phyloP scores from a whole-genome alignment of 2,329 filamentous ascomycete genomes.

The Xylariales sp. region DNA sequence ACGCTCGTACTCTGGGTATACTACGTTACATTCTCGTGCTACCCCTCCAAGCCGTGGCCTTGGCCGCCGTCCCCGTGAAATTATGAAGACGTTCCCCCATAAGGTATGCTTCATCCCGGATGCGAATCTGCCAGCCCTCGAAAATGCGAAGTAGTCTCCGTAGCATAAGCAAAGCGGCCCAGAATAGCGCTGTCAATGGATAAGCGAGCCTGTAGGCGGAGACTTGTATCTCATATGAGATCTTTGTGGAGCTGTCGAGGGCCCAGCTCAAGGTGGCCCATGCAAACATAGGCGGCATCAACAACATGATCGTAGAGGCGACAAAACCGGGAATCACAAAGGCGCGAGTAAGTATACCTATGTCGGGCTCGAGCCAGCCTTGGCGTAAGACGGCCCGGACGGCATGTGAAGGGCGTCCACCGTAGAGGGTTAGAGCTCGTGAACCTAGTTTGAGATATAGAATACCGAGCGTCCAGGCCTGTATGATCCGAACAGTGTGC shows the following conservation, averaged over 20 bases:
- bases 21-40: conserved; percentile 41
- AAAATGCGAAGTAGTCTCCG: conserved; percentile 71
- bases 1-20: background rate
- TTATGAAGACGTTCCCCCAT: conserved; percentile 96
- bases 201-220: conserved; percentile 73
- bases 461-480: conserved; percentile 93
- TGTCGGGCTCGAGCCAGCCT: conserved; percentile 84
- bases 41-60: conserved; percentile 43
- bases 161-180: conserved; percentile 57
- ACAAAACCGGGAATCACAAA: conserved; percentile 82
- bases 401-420: conserved; percentile 77
- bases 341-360: conserved; percentile 81
- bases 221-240: conserved; percentile 46
- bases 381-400: conserved; percentile 78
- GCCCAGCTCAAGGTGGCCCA: conserved; percentile 56
- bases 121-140: conserved; percentile 79
- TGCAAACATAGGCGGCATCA: conserved; percentile 72
- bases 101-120: conserved; percentile 94
- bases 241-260: conserved; percentile 40
- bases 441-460: conserved; percentile 86
- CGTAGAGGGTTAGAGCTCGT: conserved; percentile 75
- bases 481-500: conserved; percentile 87
- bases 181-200: conserved; percentile 69
- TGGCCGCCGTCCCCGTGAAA: conserved; percentile 61
- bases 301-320: conserved; percentile 71